A percentile compares a stretch with the other conserved stretches of the same genome.
Conservation (phyloP, 768 basidiomycete species). For the Lentinus brumalis region DNA sequence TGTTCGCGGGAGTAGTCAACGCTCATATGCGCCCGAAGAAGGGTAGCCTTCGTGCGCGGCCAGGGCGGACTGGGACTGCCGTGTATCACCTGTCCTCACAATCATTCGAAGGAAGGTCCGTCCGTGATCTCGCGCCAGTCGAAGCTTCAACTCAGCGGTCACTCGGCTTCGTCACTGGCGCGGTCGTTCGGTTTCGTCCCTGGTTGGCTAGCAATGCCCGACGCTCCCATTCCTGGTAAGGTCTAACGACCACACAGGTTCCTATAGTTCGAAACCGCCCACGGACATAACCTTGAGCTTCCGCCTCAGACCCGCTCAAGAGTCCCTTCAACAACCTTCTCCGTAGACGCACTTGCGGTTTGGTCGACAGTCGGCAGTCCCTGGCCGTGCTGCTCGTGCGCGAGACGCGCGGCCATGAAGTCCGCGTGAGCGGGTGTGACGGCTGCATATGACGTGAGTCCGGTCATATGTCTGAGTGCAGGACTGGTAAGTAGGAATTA, state of each 20-base stretch:
- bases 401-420: conserved; percentile 22
- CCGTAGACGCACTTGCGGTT: conserved; percentile 14
- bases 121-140: too few relatives aligned
- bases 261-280: not conserved
- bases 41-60: too few relatives aligned
- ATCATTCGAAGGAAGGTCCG: too few relatives aligned
- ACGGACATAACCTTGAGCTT: not conserved
- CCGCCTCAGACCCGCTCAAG: not conserved
- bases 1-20: too few relatives aligned
- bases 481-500: not conserved
- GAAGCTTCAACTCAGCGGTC: too few relatives aligned
- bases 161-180: too few relatives aligned
- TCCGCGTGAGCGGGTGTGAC: conserved; percentile 24
- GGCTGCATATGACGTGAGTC: conserved; percentile 7
- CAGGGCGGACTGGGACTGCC: too few relatives aligned
- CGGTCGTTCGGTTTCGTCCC: too few relatives aligned
- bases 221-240: too few relatives aligned
- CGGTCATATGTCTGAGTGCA: not conserved
- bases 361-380: not conserved
- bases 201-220: too few relatives aligned
- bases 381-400: conserved; percentile 28
- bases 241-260: not conserved
- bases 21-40: too few relatives aligned
- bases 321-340: not conserved
- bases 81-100: too few relatives aligned